Evolutionary conservation across 805 yeast genomes (phyloP), one percentile per base, ranked within the genome.

Genomic region (Candida berthetii): DNA sequence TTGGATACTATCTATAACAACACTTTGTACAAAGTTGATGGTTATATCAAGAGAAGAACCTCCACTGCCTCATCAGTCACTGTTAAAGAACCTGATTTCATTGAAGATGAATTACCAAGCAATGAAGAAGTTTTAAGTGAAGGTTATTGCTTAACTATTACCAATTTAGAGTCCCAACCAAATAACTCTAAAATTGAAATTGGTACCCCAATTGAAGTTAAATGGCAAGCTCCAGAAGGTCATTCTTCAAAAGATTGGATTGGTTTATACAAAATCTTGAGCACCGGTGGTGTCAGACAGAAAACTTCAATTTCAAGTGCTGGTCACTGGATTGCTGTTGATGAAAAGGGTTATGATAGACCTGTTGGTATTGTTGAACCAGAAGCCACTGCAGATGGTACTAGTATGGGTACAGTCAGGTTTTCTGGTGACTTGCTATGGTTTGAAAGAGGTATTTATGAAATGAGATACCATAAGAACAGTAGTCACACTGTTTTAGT

Each of bases 371-470:
- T 46, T 11, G 27, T 41, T 1, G 14, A 36, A 25, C 39, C 31
- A 20, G 45, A 48, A 18, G 29, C 38, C 11, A 36, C 39, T 1
- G 44, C 40, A 18, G 49, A 47, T 14, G 54, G 51, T 7, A 46
- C 47, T 19, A 53, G 60, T 9, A 47, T 54, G 3, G 90, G 91
- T 1, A 48, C 56, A 11, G 67, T 75, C 7, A 62, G 51, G 10
- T 85, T 85, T 51, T 55, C 63, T 10, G 67, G 69, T 7, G 66
- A 68, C 4, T 62, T 71, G 38, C 61, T 82, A 35, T 70, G 69
- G 50, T 82, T 81, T 76, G 82, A 80, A 49, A 77, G 73, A 33
- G 95, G 95, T 0, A 66, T 76, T 28, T 85, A 78, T 60, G 91
- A 85, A 60, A 71, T 85, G 48, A 70, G 95, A 56, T 82, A 82